phyloP scores from a whole-genome alignment of 2,329 filamentous ascomycete genomes.

The Fusarium concolor region DNA sequence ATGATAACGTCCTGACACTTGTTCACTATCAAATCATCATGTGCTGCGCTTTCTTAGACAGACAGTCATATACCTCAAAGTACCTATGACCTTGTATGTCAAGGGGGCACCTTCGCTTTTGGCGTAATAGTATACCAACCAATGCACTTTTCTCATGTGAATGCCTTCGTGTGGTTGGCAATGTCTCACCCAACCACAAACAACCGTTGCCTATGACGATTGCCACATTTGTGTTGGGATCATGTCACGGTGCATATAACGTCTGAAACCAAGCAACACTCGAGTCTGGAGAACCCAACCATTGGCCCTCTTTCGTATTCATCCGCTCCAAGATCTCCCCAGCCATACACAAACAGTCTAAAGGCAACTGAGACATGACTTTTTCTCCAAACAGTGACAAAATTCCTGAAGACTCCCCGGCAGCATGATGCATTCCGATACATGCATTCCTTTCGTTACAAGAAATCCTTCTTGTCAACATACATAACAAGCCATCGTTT shows the following conservation, averaged over 20 bases:
- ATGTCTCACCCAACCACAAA: slow-evolving; percentile 21
- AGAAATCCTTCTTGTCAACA: slow-evolving; percentile 6
- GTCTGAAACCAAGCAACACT: background rate
- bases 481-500: slow-evolving; percentile 20
- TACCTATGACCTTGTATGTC: too few relatives aligned
- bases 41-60: background rate
- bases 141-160: background rate
- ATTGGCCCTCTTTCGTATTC: slow-evolving; percentile 3
- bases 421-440: slow-evolving; percentile 30
- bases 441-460: slow-evolving; percentile 19
- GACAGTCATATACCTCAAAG: too few relatives aligned
- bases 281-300: slow-evolving; percentile 2
- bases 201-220: slow-evolving; percentile 12
- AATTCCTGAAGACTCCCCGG: slow-evolving; percentile 1
- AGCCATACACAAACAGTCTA: slow-evolving; percentile 1
- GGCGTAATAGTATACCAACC: too few relatives aligned
- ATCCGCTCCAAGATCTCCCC: slow-evolving; percentile 1
- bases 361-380: slow-evolving; percentile 20
- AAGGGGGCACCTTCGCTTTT: too few relatives aligned
- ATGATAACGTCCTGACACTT: slow-evolving; percentile 15
- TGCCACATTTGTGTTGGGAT: slow-evolving; percentile 1
- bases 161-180: slow-evolving; percentile 21
- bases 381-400: slow-evolving; percentile 6
- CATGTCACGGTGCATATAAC: background rate
- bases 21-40: slow-evolving; percentile 2